Evolutionary conservation across 2,329 filamentous ascomycete species (phyloP), one percentile per base, ranked within the genome.

Genomic region (Esteya vermicola): DNA sequence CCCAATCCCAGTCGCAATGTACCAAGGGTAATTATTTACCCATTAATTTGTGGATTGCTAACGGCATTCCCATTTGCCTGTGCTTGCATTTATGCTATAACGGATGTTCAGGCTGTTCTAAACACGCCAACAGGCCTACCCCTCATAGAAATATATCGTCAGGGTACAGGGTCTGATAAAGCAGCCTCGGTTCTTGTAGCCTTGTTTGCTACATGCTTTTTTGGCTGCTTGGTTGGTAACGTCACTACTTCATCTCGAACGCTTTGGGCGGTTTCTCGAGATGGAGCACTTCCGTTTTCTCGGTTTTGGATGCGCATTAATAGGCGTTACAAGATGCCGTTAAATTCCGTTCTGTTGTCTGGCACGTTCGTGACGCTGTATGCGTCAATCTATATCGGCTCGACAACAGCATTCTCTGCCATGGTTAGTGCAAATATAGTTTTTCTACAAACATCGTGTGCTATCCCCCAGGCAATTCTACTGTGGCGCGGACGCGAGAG

Each of bases 351-450:
- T 46, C 4, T 41, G 4, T 21, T 45, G 14, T 41, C 38, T 9
- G 43, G 31, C 33, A 18, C 26, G 0, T 39, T 43, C 27, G 41
- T 43, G 22, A 36, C 43, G 4, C 37, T 44, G 20, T 57, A 57
- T 8, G 53, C 51, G 3, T 40, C 52, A 6, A 51, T 56, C 1
- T 56, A 53, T 34, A 43, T 56, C 1, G 53, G 53, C 4, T 56
- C 52, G 0, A 48, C 50, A 2, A 54, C 53, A 1, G 54, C 54
- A 2, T 40, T 45, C 34, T 43, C 44, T 13, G 33, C 38, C 25
- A 43, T 49, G 28, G 42, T 45, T 28, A 39, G 45, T 18, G 41
- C 40, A 6, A 39, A 41, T 27, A 39, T 44, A 14, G 33, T 49
- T 12, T 42, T 43, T 21, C 32, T 42, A 30, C 36, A 42, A 21